phyloP scores from a whole-genome alignment of 495 filamentous ascomycete genomes.

The Platismatia glauca region DNA sequence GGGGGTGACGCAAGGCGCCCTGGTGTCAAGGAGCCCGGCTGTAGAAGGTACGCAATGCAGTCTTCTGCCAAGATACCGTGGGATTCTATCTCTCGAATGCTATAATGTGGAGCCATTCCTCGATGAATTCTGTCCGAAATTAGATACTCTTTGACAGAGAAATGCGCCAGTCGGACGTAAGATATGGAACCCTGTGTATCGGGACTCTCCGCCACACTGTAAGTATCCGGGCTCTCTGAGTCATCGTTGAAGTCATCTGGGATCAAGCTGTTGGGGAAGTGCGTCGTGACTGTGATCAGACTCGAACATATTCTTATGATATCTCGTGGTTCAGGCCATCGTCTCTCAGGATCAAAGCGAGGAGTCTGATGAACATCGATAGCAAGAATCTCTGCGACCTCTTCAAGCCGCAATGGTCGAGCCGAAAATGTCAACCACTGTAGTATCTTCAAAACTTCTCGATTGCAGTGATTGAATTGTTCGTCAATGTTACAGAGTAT shows the following conservation, averaged over 20 bases:
- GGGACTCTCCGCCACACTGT: neutral
- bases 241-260: neutral
- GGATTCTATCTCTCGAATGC: neutral
- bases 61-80: neutral
- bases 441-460: conserved; percentile 26
- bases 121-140: neutral
- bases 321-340: conserved; percentile 13
- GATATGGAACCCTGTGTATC: too few relatives aligned
- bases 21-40: neutral
- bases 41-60: neutral
- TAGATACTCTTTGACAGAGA: neutral
- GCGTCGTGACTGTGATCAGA: conserved; percentile 14
- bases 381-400: conserved; percentile 24
- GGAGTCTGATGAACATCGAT: conserved; percentile 2
- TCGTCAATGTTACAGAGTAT: conserved; percentile 29
- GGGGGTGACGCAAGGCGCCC: neutral
- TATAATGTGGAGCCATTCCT: neutral
- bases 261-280: too few relatives aligned
- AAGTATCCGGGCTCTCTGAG: neutral
- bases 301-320: conserved; percentile 20
- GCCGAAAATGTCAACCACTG: conserved; percentile 28
- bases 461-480: conserved; percentile 16
- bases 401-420: conserved; percentile 23
- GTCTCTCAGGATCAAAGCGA: conserved; percentile 8
- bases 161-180: neutral